Evolutionary conservation across 441 rosid genomes (phyloP).

Genomic region (Adansonia gregorii): DNA sequence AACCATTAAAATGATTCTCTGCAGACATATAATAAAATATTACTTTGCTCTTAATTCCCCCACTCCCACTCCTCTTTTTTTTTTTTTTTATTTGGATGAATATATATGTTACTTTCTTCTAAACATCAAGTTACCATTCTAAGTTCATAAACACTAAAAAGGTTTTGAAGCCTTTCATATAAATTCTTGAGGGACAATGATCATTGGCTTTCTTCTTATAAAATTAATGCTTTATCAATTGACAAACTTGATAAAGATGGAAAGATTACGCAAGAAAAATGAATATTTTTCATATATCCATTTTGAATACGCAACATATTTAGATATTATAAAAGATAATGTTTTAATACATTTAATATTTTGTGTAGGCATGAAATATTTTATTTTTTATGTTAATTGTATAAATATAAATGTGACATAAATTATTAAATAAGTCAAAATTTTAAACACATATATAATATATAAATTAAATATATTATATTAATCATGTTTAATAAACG

Average conservation of each 20-base stretch:
- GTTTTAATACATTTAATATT: neutral
- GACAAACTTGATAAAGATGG: neutral
- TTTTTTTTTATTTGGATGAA: neutral
- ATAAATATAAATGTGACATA: too few species aligned
- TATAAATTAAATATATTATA: neutral
- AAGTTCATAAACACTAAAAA: neutral
- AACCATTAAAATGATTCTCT: slow-evolving; percentile 7
- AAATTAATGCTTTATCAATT: neutral
- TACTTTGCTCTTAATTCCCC: neutral
- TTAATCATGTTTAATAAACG: neutral
- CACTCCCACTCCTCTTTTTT: too few species aligned
- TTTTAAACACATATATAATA: too few species aligned
- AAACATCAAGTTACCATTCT: neutral
- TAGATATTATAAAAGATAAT: neutral
- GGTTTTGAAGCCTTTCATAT: neutral
- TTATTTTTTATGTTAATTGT: too few species aligned
- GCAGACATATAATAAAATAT: neutral
- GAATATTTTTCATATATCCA: neutral
- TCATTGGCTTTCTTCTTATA: neutral
- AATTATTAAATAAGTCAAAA: too few species aligned
- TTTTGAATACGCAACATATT: neutral
- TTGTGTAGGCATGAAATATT: too few species aligned
- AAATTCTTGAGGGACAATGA: neutral
- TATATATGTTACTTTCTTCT: neutral
- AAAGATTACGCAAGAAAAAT: neutral